Conservation (phyloP, 1,284 basidiomycete genomes). For the Sanghuangporus weigelae region DNA sequence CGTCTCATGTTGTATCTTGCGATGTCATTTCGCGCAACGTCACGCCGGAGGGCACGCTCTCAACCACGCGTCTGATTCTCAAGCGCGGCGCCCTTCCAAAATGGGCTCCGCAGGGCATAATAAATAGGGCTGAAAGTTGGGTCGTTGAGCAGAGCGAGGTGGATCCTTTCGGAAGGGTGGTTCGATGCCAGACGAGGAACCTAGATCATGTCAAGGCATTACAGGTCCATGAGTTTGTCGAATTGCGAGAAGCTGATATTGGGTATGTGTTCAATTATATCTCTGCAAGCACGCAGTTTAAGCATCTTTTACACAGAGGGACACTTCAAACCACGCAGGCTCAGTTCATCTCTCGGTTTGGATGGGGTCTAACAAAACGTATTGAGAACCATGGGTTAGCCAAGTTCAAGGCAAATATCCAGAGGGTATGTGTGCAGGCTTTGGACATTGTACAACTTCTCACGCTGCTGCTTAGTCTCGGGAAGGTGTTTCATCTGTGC, state of each 20-base stretch:
- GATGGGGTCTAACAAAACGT: constrained; percentile 76
- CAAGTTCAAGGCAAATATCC: constrained; percentile 73
- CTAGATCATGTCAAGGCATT: constrained; percentile 82
- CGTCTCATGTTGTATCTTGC: constrained; percentile 90
- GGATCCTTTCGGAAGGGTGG: constrained; percentile 65
- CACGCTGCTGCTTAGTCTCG: constrained; percentile 54
- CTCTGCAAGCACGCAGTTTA: neutral
- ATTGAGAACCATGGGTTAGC: constrained; percentile 75
- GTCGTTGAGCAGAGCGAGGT: constrained; percentile 90
- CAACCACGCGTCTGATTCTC: constrained; percentile 87
- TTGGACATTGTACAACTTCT: constrained; percentile 14
- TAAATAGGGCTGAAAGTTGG: constrained; percentile 76
- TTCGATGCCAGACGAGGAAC: constrained; percentile 71
- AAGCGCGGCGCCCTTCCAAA: constrained; percentile 87
- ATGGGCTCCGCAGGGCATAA: constrained; percentile 84
- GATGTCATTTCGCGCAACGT: constrained; percentile 86
- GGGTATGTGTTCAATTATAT: constrained; percentile 42
- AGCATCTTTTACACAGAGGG: constrained; percentile 33
- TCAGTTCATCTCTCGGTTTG: constrained; percentile 69
- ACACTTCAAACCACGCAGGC: constrained; percentile 77
- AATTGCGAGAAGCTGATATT: constrained; percentile 55
- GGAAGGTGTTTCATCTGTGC: constrained; percentile 71
- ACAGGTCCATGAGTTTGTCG: constrained; percentile 71
- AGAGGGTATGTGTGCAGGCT: constrained; percentile 46
- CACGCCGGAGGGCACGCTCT: constrained; percentile 69